Evolutionary conservation across 2,329 filamentous ascomycete genomes (phyloP).

Genomic region (Fonsecaea nubica): DNA sequence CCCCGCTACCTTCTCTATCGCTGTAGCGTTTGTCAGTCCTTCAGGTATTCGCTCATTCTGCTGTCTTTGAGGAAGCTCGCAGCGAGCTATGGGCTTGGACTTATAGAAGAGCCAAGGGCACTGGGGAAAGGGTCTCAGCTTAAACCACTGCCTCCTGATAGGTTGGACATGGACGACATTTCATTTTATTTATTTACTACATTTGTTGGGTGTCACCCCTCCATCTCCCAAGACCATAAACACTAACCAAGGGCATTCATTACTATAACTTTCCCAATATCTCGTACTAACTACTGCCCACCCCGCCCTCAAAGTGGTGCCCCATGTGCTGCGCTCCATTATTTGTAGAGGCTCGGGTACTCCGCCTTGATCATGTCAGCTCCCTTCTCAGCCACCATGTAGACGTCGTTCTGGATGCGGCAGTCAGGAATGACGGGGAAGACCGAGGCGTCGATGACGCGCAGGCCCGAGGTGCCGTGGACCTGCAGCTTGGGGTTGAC

Average conservation of each 20-base stretch:
- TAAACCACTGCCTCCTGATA: not conserved
- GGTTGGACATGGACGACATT: not conserved
- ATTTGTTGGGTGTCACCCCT: not conserved
- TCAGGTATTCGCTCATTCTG: not conserved
- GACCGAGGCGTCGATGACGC: constrained; percentile 46
- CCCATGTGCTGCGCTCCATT: not conserved
- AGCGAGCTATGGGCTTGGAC: not conserved
- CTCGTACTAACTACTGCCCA: not conserved
- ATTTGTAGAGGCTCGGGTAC: constrained; percentile 10
- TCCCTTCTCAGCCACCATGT: constrained; percentile 46
- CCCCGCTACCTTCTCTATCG: too few species aligned
- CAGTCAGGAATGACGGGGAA: constrained; percentile 47
- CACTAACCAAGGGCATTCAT: too few species aligned
- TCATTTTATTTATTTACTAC: not conserved
- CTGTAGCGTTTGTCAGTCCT: too few species aligned
- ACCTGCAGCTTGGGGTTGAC: constrained; percentile 44
- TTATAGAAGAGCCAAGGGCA: too few species aligned
- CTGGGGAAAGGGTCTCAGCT: not conserved
- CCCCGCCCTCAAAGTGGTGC: not conserved
- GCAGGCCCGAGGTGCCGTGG: constrained; percentile 43
- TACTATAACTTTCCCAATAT: not conserved
- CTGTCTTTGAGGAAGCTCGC: not conserved
- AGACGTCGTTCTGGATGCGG: constrained; percentile 49
- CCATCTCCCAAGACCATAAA: too few species aligned
- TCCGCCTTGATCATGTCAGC: constrained; percentile 41